Evolutionary conservation across 225 moss, liverwort and hornwort species (phyloP), one percentile per base, ranked within the genome.

Genomic region (Marchantia polymorpha): DNA sequence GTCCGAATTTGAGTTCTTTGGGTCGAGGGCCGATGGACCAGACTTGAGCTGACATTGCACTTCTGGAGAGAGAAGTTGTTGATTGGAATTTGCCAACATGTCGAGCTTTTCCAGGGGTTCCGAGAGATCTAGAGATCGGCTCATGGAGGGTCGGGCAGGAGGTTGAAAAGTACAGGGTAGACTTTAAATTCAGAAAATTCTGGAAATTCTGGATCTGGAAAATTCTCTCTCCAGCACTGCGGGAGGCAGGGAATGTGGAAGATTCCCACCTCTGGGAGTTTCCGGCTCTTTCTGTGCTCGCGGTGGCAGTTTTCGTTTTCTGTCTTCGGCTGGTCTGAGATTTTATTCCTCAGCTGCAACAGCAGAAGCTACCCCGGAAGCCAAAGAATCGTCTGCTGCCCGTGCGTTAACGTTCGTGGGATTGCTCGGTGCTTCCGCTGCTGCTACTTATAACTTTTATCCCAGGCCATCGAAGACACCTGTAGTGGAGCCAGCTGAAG

Each of bases 401-500:
- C n/a, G n/a, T n/a, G n/a, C n/a, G n/a, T n/a, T n/a, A n/a, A n/a
- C n/a, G n/a, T n/a, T n/a, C n/a, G n/a, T n/a, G n/a, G n/a, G n/a
- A n/a, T n/a, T n/a, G n/a, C n/a, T n/a, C n/a, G n/a, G n/a, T n/a
- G n/a, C n/a, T n/a, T n/a, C n/a, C n/a, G n/a, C n/a, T n/a, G n/a
- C n/a, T n/a, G n/a, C n/a, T n/a, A n/a, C n/a, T n/a, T n/a, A n/a
- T n/a, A n/a, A n/a, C n/a, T n/a, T n/a, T n/a, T n/a, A n/a, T n/a
- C n/a, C n/a, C n/a, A n/a, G n/a, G n/a, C n/a, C n/a, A n/a, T n/a
- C n/a, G n/a, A 51, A 61, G 56, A 23, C 52, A 0, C 15, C 17
- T 1, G 53, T 39, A 55, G 64, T 78, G 51, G 74, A 8, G 47
- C 73, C 74, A 15, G 23, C 69, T 7, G 78, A 81, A 8, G 96